phyloP scores from a whole-genome alignment of 345 rosid species.

The Kandelia obovata region DNA sequence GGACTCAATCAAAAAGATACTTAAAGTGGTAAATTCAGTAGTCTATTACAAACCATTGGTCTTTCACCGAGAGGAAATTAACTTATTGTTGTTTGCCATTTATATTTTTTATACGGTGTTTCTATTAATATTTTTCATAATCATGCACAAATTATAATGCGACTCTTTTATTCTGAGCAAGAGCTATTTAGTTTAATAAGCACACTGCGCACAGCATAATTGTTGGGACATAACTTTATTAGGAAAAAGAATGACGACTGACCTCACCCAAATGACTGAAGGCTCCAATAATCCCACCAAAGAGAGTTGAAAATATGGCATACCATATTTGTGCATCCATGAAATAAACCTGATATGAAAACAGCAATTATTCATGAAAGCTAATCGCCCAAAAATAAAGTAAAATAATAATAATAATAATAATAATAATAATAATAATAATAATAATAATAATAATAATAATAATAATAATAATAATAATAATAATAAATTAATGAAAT shows the following conservation, averaged over 20 bases:
- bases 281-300: conserved; percentile 96
- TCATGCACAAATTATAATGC: background rate
- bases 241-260: conserved; percentile 23
- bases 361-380: conserved; percentile 4
- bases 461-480: background rate
- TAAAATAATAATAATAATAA: background rate
- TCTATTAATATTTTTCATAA: background rate
- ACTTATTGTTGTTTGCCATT: too few species aligned
- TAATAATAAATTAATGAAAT: background rate
- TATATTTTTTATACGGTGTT: too few species aligned
- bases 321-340: conserved; percentile 99
- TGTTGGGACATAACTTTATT: background rate
- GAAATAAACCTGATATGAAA: conserved; percentile 69
- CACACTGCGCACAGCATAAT: conserved; percentile 1
- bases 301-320: conserved; percentile 86
- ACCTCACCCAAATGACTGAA: conserved; percentile 99
- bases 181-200: background rate
- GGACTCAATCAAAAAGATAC: too few species aligned
- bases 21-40: too few species aligned
- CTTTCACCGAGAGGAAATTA: too few species aligned
- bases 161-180: background rate
- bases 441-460: too few species aligned
- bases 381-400: too few species aligned
- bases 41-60: too few species aligned
- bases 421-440: conserved; percentile 1